Conservation (phyloP, 768 basidiomycete genomes). For the Steccherinum ochraceum region DNA sequence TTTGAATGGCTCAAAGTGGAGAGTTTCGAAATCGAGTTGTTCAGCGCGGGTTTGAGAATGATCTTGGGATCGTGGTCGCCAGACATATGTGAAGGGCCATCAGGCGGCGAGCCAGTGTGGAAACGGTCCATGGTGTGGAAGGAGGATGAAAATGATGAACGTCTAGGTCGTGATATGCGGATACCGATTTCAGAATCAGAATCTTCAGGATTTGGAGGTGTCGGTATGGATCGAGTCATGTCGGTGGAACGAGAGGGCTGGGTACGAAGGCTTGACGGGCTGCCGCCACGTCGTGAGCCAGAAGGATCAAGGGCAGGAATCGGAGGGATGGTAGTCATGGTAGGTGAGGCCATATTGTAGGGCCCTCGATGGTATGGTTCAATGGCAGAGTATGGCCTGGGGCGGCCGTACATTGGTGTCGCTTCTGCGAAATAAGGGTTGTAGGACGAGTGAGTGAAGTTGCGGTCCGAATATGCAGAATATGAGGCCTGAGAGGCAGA, state of each 20-base stretch:
- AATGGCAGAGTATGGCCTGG: not conserved
- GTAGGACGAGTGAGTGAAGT: constrained; percentile 1
- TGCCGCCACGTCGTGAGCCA: constrained; percentile 30
- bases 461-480: not conserved
- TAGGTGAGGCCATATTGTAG: constrained; percentile 5
- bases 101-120: constrained; percentile 28
- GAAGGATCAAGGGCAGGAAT: constrained; percentile 22
- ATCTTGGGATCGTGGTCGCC: constrained; percentile 47
- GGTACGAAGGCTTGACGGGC: constrained; percentile 47
- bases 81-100: constrained; percentile 19
- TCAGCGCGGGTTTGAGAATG: constrained; percentile 55
- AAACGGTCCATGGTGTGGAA: constrained; percentile 27
- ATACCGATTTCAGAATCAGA: constrained; percentile 16
- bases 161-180: constrained; percentile 21
- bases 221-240: constrained; percentile 36
- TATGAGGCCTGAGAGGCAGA: not conserved
- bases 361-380: not conserved
- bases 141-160: constrained; percentile 29
- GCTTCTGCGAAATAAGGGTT: constrained; percentile 17
- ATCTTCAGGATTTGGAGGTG: constrained; percentile 34
- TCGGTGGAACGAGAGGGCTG: constrained; percentile 44
- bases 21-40: constrained; percentile 77
- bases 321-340: no score
- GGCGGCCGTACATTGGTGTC: constrained; percentile 13
- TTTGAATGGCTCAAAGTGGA: constrained; percentile 84